These are phyloP conservation scores for Lentinula novae-zelandiae DNA, from an alignment of 1,284 basidiomycete species.

Conservation along the genomic window DNA sequence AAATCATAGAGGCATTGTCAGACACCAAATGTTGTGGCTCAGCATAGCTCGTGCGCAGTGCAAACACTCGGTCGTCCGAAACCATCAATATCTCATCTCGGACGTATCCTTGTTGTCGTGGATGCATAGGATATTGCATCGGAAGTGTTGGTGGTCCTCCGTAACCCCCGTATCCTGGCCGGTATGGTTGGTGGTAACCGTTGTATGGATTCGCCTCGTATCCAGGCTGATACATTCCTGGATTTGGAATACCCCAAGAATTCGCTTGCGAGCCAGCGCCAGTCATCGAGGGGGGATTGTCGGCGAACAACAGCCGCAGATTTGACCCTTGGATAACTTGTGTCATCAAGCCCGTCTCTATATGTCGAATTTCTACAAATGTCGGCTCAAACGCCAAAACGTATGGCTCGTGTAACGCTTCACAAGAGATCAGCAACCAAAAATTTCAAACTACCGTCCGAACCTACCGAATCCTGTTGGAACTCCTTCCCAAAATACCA, in stretches of 20 bases:
- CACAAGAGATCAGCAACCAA: background rate
- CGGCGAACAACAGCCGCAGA: conserved; percentile 88
- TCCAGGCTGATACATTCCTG: conserved; percentile 31
- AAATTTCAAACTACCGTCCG: conserved; percentile 1
- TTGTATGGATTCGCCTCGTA: conserved; percentile 8
- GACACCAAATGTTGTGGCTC: conserved; percentile 33
- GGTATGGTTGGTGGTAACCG: background rate
- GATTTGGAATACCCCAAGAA: conserved; percentile 28
- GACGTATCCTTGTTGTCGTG: conserved; percentile 44
- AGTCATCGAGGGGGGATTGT: conserved; percentile 85
- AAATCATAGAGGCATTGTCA: conserved; percentile 40
- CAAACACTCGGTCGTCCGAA: conserved; percentile 75
- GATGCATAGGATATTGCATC: conserved; percentile 36
- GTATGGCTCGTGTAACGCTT: conserved; percentile 95
- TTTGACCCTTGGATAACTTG: conserved; percentile 96
- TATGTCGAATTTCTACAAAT: conserved; percentile 96
- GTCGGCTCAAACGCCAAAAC: conserved; percentile 96
- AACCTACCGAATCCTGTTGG: conserved; percentile 89
- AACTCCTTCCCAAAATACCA: conserved; percentile 95
- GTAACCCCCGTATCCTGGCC: conserved; percentile 26
- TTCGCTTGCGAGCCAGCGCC: conserved; percentile 22
- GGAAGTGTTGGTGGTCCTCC: conserved; percentile 24
- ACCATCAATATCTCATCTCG: conserved; percentile 80
- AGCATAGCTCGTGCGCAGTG: conserved; percentile 44
- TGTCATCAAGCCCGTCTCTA: conserved; percentile 88